A percentile compares a stretch with the other conserved stretches of the same genome.
phyloP scores from a whole-genome alignment of 257 asterid genomes.

The Solanum chilense region DNA sequence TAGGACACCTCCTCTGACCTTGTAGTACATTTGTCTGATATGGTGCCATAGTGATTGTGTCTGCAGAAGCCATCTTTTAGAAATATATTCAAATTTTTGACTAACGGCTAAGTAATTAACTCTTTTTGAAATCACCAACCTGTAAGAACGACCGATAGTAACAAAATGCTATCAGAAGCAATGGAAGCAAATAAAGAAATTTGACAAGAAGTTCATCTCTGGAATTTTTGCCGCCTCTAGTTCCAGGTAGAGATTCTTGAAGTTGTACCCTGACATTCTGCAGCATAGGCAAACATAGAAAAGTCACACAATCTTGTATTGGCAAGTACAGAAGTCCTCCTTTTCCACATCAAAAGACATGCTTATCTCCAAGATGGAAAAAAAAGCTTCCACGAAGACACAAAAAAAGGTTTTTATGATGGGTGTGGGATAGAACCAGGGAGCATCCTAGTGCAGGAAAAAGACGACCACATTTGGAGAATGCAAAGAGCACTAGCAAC shows the following conservation, averaged over 20 bases:
- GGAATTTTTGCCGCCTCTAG: conserved; percentile 82
- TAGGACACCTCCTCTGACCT: conserved; percentile 63
- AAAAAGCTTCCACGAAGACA: neutral
- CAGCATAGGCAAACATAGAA: conserved; percentile 7
- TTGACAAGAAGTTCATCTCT: conserved; percentile 50
- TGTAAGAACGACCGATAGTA: conserved; percentile 62
- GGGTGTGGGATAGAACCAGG: neutral
- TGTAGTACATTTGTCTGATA: conserved; percentile 63
- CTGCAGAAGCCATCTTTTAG: conserved; percentile 26
- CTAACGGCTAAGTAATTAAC: neutral
- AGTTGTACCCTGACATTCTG: conserved; percentile 74
- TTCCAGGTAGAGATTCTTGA: conserved; percentile 84
- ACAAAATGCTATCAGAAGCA: conserved; percentile 44
- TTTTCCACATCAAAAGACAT: neutral
- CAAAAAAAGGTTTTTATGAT: neutral
- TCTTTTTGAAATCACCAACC: conserved; percentile 28
- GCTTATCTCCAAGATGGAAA: neutral
- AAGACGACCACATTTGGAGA: neutral
- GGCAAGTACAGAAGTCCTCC: neutral
- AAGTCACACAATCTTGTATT: neutral
- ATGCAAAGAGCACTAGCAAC: neutral
- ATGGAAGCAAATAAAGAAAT: conserved; percentile 65
- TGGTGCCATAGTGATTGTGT: conserved; percentile 62
- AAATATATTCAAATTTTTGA: neutral
- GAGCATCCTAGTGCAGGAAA: neutral